Evolutionary conservation across 352 stramenopile genomes (phyloP), one percentile per base, ranked within the genome.

Genomic region (Sclerospora graminicola): DNA sequence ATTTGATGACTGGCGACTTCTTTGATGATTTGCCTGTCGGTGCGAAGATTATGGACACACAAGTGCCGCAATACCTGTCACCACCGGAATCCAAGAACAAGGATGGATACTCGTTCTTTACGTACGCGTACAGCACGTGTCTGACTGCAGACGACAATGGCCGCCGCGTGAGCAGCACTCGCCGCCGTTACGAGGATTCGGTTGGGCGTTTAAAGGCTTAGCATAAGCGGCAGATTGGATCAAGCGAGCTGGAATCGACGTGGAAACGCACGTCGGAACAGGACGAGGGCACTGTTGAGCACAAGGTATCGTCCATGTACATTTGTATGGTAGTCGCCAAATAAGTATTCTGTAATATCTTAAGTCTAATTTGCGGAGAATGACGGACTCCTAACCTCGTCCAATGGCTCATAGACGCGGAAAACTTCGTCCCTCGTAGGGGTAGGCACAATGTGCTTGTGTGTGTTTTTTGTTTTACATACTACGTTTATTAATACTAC

Each of bases 61-160:
- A 62, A 8, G 39, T 80, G 24, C 66, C 68, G 2, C 8, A 45
- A 11, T 60, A 45, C 13, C 9, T 78, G 8, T 33, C 43, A 21
- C 60, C 63, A 1, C 68, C 66, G 1, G 16, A 45, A 24, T 19
- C 51, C 28, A 67, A 68, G 38, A 70, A 67, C 21, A 73, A 70
- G 51, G 57, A 69, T 30, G 60, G 56, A 24, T 72, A 68, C 13
- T 47, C 64, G 16, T 86, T 59, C 57, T 69, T 48, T 40, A 73
- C 68, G 41, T 85, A 89, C 53, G 66, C 73, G 32, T 86, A 82
- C 62, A 84, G 56, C 48, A 73, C 54, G 27, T 82, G 71, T 47
- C 55, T 63, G 41, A 79, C 68, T 4, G 46, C 69, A 19, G 67
- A 80, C 36, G 71, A 82, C 50, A 49, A 63, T 2, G 59, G 58